A percentile compares a stretch with the other conserved stretches of the same genome.
Evolutionary conservation across 1,139 yeast genomes (phyloP).

Genomic region (Schizosaccharomyces versatilis): DNA sequence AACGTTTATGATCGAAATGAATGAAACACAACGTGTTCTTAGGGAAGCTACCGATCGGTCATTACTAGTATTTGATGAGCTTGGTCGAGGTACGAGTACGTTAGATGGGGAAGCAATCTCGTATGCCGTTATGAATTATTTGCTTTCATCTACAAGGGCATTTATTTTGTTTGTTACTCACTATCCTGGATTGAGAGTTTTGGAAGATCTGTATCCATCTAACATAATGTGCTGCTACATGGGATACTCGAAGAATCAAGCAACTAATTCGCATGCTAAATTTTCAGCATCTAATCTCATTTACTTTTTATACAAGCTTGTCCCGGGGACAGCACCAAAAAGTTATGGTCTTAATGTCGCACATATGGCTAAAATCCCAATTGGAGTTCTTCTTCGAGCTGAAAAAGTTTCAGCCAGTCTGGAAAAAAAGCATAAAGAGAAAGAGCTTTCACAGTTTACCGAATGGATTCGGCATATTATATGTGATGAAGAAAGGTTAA

Average conservation of each 20-base stretch:
- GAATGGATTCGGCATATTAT: too few relatives aligned
- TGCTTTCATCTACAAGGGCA: conserved; percentile 29
- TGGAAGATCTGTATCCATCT: conserved; percentile 25
- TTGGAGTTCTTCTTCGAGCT: conserved; percentile 16
- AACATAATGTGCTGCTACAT: conserved; percentile 44
- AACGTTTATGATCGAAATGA: conserved; percentile 55
- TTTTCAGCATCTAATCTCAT: conserved; percentile 2
- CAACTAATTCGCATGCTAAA: conserved; percentile 3
- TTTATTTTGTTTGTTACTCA: conserved; percentile 67
- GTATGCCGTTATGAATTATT: conserved; percentile 44
- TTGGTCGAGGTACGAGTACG: conserved; percentile 73
- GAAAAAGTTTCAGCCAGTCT: conserved; percentile 1
- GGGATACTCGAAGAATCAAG: conserved; percentile 36
- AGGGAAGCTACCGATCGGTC: conserved; percentile 29
- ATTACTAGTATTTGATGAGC: conserved; percentile 38
- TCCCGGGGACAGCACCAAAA: conserved; percentile 18
- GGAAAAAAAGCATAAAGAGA: neutral
- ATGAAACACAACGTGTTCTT: conserved; percentile 40
- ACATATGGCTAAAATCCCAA: conserved; percentile 19
- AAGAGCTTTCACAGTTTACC: too few relatives aligned
- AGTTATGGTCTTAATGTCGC: conserved; percentile 23
- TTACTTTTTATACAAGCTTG: conserved; percentile 18
- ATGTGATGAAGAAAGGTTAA: too few relatives aligned
- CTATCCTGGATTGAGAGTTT: conserved; percentile 45
- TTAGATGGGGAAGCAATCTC: conserved; percentile 80